Percentiles rank a stretch among this genome's conserved stretches.
Evolutionary conservation across 345 rosid species (phyloP).

Genomic region (Populus pruinosa): DNA sequence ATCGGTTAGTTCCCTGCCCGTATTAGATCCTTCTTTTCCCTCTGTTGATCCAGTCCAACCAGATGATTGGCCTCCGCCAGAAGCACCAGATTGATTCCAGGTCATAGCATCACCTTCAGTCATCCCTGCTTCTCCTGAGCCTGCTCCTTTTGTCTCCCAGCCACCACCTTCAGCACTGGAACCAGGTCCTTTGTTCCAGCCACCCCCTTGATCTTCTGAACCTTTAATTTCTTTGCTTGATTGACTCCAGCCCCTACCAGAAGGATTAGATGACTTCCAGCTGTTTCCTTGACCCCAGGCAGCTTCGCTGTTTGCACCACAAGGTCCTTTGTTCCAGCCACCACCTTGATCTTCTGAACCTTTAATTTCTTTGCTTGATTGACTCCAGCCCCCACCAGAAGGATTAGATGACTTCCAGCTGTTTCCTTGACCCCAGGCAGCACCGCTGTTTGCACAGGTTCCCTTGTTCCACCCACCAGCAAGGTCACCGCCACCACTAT

Average conservation of each 20-base stretch:
- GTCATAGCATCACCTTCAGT: conserved; percentile 9
- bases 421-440: conserved; percentile 15
- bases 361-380: background rate
- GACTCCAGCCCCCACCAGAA: conserved; percentile 6
- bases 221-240: background rate
- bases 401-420: background rate
- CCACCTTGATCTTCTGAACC: background rate
- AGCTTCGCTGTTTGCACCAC: background rate
- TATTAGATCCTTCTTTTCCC: conserved; percentile 12
- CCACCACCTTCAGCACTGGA: conserved; percentile 2
- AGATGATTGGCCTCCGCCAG: conserved; percentile 18
- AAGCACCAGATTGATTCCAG: conserved; percentile 23
- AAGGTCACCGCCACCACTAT: background rate
- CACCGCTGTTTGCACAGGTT: background rate
- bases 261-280: background rate
- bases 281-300: conserved; percentile 15
- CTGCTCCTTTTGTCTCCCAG: conserved; percentile 20
- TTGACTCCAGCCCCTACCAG: conserved; percentile 6
- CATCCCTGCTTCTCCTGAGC: conserved; percentile 7
- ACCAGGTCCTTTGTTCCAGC: conserved; percentile 4
- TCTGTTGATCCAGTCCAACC: conserved; percentile 16
- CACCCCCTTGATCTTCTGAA: conserved; percentile 1
- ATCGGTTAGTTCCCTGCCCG: background rate
- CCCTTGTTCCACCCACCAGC: conserved; percentile 8
- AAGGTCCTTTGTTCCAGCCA: conserved; percentile 5